Evolutionary conservation across 1,284 basidiomycete species (phyloP), one percentile per base, ranked within the genome.

Genomic region (Phellinidium pouzarii): DNA sequence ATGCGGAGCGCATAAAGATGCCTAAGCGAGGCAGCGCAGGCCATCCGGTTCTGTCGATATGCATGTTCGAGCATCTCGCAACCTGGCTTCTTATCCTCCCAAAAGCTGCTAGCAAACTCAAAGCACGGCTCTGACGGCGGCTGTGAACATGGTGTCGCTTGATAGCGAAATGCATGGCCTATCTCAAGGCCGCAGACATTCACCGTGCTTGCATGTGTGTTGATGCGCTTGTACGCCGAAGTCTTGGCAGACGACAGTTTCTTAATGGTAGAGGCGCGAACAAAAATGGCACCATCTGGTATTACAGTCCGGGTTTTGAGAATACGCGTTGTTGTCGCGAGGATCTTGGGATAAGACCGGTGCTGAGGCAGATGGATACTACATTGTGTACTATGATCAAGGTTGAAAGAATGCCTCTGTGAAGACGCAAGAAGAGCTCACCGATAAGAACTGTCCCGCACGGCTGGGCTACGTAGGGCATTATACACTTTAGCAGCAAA

Each of bases 21-120:
- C 1, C 79, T 69, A 2, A 68, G 67, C 1, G 71, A 71, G 3
- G 75, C 68, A 4, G 79, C 69, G 3, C 77, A 77, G 2, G 77
- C 67, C 68, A 81, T 79, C 29, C 79, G 66, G 60, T 81, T 81
- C 63, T 81, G 79, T 22, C 79, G 65, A 59, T 78, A 78, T 0
- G 79, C 79, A 57, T 76, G 72, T 31, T 75, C 75, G 5, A 76
- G 67, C 57, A 74, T 61, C 4, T 67, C 59, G 47, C 77, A 74
- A 8, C 71, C 64, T 0, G 76, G 73, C 55, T 79, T 81, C 68
- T 82, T 81, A 62, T 81, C 78, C 59, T 81, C 78, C 71, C 73
- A 78, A 50, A 80, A 66, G 48, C 71, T 71, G 57, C 79, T 76
- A 6, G 66, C 69, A 50, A 81, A 77, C 62, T 80, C 76, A 58